phyloP scores from a whole-genome alignment of 768 basidiomycete species.

The Tulasnella sp. region DNA sequence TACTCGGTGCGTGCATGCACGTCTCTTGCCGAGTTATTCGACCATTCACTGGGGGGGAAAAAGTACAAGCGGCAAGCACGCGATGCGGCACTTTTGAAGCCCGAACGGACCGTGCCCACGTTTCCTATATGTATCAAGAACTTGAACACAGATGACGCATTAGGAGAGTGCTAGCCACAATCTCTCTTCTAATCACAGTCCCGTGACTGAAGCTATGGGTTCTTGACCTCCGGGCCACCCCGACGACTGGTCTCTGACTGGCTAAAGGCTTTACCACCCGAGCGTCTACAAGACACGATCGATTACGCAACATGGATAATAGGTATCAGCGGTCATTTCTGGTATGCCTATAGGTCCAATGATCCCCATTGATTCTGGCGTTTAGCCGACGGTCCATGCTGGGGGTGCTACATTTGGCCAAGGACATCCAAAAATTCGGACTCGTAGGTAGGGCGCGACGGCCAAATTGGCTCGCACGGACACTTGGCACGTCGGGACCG shows the following conservation, averaged over 20 bases:
- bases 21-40: background rate
- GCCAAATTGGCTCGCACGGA: conserved; percentile 1
- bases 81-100: background rate
- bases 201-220: background rate
- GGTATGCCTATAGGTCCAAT: background rate
- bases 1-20: background rate
- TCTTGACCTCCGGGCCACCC: background rate
- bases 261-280: background rate
- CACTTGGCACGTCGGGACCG: background rate
- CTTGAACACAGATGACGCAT: background rate
- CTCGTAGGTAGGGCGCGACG: background rate
- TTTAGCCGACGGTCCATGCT: background rate
- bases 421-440: background rate
- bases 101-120: background rate
- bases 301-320: background rate
- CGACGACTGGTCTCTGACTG: background rate
- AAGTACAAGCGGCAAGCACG: background rate
- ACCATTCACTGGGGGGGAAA: background rate
- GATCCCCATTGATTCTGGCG: background rate
- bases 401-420: background rate
- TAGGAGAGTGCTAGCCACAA: background rate
- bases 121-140: background rate
- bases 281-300: background rate
- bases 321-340: background rate
- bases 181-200: background rate